Evolutionary conservation across 805 yeast genomes (phyloP).

Genomic region (Sugiyamaella lignohabitans): DNA sequence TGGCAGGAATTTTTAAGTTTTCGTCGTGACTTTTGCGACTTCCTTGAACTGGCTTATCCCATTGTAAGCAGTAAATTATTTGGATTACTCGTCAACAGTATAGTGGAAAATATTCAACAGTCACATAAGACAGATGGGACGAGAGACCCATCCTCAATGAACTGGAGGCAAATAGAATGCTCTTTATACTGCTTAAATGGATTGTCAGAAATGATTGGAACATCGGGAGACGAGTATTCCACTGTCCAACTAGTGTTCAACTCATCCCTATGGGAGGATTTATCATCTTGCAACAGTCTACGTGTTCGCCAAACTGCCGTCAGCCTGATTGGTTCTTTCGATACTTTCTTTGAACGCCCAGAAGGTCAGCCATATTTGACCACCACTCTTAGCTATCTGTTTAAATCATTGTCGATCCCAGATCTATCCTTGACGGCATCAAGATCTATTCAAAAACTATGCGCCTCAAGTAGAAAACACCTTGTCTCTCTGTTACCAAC

Average conservation of each 20-base stretch:
- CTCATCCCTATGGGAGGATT: constrained; percentile 26
- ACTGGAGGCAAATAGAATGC: constrained; percentile 48
- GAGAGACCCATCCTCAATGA: constrained; percentile 9
- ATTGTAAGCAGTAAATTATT: constrained; percentile 51
- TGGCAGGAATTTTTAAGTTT: constrained; percentile 58
- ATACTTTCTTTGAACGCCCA: constrained; percentile 48
- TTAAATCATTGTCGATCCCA: constrained; percentile 33
- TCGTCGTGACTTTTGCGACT: constrained; percentile 69
- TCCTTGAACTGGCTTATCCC: constrained; percentile 65
- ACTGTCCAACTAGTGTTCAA: constrained; percentile 24
- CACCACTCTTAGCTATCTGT: constrained; percentile 49
- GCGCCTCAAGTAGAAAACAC: constrained; percentile 27
- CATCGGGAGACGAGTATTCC: constrained; percentile 29
- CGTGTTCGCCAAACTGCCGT: constrained; percentile 45
- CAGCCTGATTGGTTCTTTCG: constrained; percentile 51
- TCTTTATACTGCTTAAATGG: constrained; percentile 53
- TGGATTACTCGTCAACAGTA: constrained; percentile 33
- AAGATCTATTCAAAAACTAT: constrained; percentile 48
- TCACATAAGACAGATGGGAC: background rate
- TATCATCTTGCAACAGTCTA: constrained; percentile 21
- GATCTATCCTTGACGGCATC: constrained; percentile 39
- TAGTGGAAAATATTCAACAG: constrained; percentile 8
- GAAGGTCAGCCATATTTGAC: constrained; percentile 43
- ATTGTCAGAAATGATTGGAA: constrained; percentile 47
- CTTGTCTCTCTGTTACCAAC: constrained; percentile 24